Evolutionary conservation across 257 asterid genomes (phyloP).

Genomic region (Solanum sitiens): DNA sequence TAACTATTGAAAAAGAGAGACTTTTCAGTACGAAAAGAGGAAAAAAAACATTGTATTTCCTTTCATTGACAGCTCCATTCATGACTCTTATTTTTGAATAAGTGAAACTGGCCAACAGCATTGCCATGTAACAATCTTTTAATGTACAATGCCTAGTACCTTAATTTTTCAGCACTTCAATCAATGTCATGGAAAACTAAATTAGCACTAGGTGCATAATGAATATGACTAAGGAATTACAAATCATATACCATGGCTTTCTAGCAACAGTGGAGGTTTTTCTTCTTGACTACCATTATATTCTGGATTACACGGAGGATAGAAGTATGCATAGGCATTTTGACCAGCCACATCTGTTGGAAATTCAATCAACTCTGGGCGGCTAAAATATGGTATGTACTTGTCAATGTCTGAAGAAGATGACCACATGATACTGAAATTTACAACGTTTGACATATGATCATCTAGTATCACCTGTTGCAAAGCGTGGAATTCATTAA

Average conservation of each 20-base stretch:
- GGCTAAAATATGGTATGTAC: constrained; percentile 46
- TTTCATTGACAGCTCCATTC: not conserved
- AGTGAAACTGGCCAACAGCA: not conserved
- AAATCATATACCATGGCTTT: constrained; percentile 65
- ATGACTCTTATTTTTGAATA: not conserved
- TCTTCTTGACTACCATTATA: constrained; percentile 58
- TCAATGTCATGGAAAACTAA: not conserved
- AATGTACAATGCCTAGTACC: not conserved
- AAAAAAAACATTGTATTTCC: not conserved
- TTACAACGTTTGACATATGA: constrained; percentile 47
- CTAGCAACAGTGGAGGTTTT: constrained; percentile 82
- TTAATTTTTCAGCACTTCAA: not conserved
- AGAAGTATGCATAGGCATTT: constrained; percentile 83
- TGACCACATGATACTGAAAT: constrained; percentile 58
- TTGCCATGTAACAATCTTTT: not conserved
- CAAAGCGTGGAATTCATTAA: not conserved
- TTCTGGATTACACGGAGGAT: constrained; percentile 80
- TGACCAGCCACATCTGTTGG: constrained; percentile 84
- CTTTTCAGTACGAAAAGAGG: not conserved
- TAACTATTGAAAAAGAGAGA: not conserved
- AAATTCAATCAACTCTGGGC: constrained; percentile 76
- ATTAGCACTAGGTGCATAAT: not conserved
- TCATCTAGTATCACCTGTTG: constrained; percentile 64
- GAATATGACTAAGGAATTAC: not conserved
- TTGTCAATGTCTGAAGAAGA: constrained; percentile 45